Conservation (phyloP, 306 rosid species). For the Phaseolus lunatus region DNA sequence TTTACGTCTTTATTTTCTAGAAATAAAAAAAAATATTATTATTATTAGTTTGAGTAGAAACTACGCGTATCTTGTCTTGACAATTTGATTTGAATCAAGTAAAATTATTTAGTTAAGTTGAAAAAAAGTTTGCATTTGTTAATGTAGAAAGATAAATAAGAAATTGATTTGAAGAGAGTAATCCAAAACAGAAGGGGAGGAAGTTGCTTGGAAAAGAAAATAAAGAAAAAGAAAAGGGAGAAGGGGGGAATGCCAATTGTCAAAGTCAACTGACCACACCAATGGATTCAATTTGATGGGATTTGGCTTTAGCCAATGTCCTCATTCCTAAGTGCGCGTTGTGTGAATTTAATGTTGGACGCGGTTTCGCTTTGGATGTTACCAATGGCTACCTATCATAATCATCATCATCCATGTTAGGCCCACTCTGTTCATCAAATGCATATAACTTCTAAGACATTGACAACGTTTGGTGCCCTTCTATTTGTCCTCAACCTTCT, state of each 20-base stretch:
- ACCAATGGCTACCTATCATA: not conserved
- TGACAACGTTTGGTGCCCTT: not conserved
- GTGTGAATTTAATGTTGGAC: not conserved
- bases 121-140: too few species aligned
- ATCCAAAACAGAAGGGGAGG: not conserved
- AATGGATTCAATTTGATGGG: not conserved
- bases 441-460: not conserved
- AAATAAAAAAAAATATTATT: too few species aligned
- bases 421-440: not conserved
- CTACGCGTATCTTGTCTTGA: too few species aligned
- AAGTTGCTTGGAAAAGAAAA: slow-evolving; percentile 17
- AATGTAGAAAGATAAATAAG: too few species aligned
- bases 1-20: too few species aligned
- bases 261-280: slow-evolving; percentile 8
- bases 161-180: too few species aligned
- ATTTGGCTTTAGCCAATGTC: slow-evolving; percentile 2
- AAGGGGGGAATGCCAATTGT: not conserved
- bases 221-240: not conserved
- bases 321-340: slow-evolving; percentile 25
- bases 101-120: too few species aligned
- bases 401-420: not conserved
- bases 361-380: slow-evolving; percentile 40
- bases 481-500: not conserved
- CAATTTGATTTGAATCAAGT: too few species aligned
- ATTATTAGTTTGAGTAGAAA: too few species aligned